These are phyloP conservation scores for Termitomyces sp. DNA, from an alignment of 768 basidiomycete species.

Conservation along the genomic window DNA sequence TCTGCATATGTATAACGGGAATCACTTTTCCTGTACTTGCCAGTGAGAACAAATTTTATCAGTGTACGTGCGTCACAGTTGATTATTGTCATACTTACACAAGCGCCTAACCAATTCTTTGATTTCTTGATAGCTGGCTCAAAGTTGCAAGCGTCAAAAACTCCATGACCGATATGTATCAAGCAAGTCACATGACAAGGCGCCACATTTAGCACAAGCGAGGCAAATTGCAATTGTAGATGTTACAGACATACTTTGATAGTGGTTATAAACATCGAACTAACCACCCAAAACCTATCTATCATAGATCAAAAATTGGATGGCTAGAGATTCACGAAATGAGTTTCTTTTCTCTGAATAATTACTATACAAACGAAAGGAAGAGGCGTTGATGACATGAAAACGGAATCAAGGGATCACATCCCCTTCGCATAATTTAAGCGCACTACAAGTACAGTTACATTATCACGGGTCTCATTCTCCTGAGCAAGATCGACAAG, in stretches of 20 bases:
- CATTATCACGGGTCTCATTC: slow-evolving; percentile 15
- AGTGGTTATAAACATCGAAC: no score
- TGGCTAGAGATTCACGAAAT: not conserved
- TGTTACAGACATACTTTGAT: not conserved
- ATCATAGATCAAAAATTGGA: not conserved
- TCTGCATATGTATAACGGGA: not conserved
- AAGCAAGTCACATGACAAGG: no score
- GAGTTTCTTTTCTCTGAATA: not conserved
- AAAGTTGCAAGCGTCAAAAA: no score
- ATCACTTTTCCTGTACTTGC: not conserved
- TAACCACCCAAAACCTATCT: not conserved
- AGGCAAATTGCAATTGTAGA: no score
- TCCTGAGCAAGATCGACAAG: slow-evolving; percentile 11
- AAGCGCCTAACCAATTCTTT: no score
- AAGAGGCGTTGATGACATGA: not conserved
- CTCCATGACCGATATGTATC: no score
- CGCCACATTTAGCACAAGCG: no score
- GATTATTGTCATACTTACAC: no score
- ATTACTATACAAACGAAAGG: not conserved
- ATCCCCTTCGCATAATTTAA: slow-evolving; percentile 1
- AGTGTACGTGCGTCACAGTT: not conserved
- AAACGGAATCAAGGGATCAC: not conserved
- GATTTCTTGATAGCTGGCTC: no score
- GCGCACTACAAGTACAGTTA: slow-evolving; percentile 15
- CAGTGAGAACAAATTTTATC: not conserved